Percentiles rank a stretch among this genome's conserved stretches.
Evolutionary conservation across 78 protist species (phyloP).

Genomic region (Speleostelium caveatum): DNA sequence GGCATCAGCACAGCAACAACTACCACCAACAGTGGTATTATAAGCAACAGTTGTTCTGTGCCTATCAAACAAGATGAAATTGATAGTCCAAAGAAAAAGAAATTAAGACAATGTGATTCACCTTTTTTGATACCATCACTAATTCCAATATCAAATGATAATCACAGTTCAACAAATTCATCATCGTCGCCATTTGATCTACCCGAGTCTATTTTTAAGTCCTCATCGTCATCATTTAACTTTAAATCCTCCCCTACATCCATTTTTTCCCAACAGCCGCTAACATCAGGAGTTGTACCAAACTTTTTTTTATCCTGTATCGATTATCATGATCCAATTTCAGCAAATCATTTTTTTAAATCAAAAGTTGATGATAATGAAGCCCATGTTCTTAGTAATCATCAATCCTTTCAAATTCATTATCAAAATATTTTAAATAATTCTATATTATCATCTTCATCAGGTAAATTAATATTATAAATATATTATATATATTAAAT

Average conservation of each 20-base stretch:
- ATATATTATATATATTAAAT: background rate
- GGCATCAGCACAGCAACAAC: too few relatives aligned
- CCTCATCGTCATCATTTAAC: background rate
- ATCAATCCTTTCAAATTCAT: constrained; percentile 5
- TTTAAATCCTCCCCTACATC: background rate
- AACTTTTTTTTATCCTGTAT: background rate
- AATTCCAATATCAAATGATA: background rate
- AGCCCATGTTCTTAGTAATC: constrained; percentile 31
- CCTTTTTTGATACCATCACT: background rate
- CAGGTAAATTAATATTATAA: background rate
- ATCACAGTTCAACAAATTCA: too few relatives aligned
- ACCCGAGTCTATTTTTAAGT: background rate
- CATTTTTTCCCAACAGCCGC: background rate
- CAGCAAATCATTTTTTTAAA: too few relatives aligned
- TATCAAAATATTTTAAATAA: too few relatives aligned
- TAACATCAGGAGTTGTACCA: background rate
- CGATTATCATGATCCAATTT: background rate
- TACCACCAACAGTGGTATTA: background rate
- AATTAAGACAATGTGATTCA: background rate
- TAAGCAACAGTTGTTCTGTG: background rate
- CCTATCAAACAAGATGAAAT: background rate
- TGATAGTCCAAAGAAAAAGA: background rate
- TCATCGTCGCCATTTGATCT: background rate
- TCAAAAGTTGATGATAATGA: constrained; percentile 61
- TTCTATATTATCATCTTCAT: background rate